Percentiles rank a stretch among this genome's conserved stretches.
These are phyloP conservation scores for Pseudofabraea citricarpa DNA, from an alignment of 2,329 filamentous ascomycete species.

Conservation along the genomic window DNA sequence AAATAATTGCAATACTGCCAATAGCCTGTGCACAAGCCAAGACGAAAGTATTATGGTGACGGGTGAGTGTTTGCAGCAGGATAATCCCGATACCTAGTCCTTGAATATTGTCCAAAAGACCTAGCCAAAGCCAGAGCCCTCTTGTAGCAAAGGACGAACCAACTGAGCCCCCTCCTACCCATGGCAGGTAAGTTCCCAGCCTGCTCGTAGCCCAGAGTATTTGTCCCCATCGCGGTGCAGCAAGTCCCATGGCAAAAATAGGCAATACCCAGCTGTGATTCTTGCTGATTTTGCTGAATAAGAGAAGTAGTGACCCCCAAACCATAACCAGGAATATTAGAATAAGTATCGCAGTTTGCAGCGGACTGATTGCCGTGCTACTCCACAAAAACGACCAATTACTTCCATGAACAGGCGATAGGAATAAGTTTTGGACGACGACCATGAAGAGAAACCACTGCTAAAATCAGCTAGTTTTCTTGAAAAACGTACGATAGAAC, in stretches of 20 bases:
- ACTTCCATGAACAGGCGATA: background rate
- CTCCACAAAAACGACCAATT: background rate
- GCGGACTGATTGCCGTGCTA: background rate
- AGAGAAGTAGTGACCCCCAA: background rate
- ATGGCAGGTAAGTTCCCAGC: slow-evolving; percentile 55
- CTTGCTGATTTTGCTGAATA: background rate
- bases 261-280: slow-evolving; percentile 50
- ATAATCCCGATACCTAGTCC: slow-evolving; percentile 64
- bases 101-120: slow-evolving; percentile 57
- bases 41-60: slow-evolving; percentile 58
- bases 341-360: background rate
- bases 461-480: background rate
- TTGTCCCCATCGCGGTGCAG: slow-evolving; percentile 59
- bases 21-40: slow-evolving; percentile 55
- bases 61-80: slow-evolving; percentile 56
- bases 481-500: background rate
- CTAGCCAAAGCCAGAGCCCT: slow-evolving; percentile 60
- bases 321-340: background rate
- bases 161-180: slow-evolving; percentile 50
- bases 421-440: background rate
- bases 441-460: background rate
- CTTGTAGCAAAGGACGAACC: slow-evolving; percentile 50
- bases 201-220: slow-evolving; percentile 61
- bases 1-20: slow-evolving; percentile 56
- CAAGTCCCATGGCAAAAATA: slow-evolving; percentile 60